Evolutionary conservation across 1,284 basidiomycete genomes (phyloP), one percentile per base, ranked within the genome.

Genomic region (Ustilago bromivora): DNA sequence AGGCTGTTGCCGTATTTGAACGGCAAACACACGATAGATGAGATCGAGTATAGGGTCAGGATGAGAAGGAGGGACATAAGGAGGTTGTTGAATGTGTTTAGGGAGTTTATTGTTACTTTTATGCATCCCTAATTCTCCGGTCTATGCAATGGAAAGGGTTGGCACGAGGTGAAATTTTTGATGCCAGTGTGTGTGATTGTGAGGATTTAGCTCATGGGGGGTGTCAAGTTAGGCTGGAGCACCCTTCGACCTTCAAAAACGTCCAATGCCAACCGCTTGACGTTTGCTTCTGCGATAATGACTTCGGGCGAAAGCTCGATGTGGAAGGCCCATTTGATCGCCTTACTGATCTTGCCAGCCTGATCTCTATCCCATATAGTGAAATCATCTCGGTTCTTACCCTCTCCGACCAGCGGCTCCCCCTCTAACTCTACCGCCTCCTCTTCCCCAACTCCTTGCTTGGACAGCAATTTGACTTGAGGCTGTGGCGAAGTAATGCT

Each of bases 231-330:
- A 32, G 70, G 66, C 12, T 32, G n/a, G 1, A 92, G 85, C 43
- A 95, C 88, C 82, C 92, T 91, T 83, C 92, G 92, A 13, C 94
- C 93, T 23, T 93, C 90, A 66, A 96, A 87, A 74, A 98, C 93
- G 80, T 94, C 89, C 79, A 43, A 38, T 0, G 95, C 92, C 72
- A 99, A 88, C 46, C 92, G 89, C 17, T 90, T 89, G 76, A 98
- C 87, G 87, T 99, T 98, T 17, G 96, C 95, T 83, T 97, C 94
- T 1, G 95, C 96, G 52, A 98, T 89, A 49, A 99, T 90, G 23
- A 99, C 95, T 80, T 97, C 94, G 15, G 92, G 90, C 5, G 91
- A 91, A 81, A 96, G 92, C 82, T 98, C 96, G 46, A 98, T 92
- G 40, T 90, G 91, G 84, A 96, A 97, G 10, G 92, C 90, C 84